phyloP scores from a whole-genome alignment of 257 asterid species.

The Nicotiana otophora region DNA sequence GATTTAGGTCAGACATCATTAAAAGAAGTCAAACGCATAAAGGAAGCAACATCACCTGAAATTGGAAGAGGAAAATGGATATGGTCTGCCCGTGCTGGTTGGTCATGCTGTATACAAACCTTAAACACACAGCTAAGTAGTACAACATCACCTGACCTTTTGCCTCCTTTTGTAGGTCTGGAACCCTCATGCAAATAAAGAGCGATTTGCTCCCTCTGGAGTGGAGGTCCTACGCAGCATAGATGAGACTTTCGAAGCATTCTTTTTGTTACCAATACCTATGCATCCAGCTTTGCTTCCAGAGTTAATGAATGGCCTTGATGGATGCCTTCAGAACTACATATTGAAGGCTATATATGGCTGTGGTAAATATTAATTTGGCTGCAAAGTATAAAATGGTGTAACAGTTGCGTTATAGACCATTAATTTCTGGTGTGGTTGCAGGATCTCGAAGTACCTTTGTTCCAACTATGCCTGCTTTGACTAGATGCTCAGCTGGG shows the following conservation, averaged over 20 bases:
- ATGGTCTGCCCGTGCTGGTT: neutral
- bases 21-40: too few relatives aligned
- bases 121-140: neutral
- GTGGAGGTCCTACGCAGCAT: slow-evolving; percentile 82
- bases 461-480: slow-evolving; percentile 54
- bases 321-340: slow-evolving; percentile 61
- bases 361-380: slow-evolving; percentile 50
- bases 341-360: slow-evolving; percentile 58
- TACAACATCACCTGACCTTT: neutral
- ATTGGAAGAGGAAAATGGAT: neutral
- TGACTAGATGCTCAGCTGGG: slow-evolving; percentile 63
- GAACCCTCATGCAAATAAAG: slow-evolving; percentile 76
- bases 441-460: slow-evolving; percentile 67
- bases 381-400: slow-evolving; percentile 9
- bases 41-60: neutral
- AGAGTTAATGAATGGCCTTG: slow-evolving; percentile 64
- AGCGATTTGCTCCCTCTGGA: slow-evolving; percentile 79
- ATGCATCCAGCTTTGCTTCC: slow-evolving; percentile 84
- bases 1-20: neutral
- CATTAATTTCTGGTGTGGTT: neutral
- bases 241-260: slow-evolving; percentile 89
- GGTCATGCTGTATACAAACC: slow-evolving; percentile 4
- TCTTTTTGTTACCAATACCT: slow-evolving; percentile 90
- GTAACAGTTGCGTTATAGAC: neutral
- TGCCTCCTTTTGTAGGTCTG: slow-evolving; percentile 45